Percentiles rank a stretch among this genome's conserved stretches.
Conservation (phyloP, 148 eudicot species). For the Vaccinium vitisidaea region DNA sequence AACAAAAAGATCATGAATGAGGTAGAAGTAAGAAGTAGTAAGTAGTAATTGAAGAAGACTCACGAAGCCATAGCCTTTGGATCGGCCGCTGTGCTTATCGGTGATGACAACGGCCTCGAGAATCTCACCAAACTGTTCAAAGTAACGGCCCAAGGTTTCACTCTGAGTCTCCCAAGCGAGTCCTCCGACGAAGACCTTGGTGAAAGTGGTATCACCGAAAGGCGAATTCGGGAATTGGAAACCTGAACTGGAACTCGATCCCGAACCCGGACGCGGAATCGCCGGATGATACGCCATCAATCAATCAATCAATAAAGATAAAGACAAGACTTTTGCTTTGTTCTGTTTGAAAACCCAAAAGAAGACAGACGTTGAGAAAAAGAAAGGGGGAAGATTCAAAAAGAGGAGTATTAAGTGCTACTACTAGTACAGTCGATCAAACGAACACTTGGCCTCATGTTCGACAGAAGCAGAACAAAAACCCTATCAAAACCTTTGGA, state of each 20-base stretch:
- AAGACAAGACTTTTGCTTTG: background rate
- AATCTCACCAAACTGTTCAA: slow-evolving; percentile 90
- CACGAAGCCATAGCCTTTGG: slow-evolving; percentile 98
- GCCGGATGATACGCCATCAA: slow-evolving; percentile 57
- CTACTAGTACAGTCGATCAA: slow-evolving; percentile 24
- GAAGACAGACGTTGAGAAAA: background rate
- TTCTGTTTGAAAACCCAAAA: slow-evolving; percentile 1
- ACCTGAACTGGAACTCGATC: slow-evolving; percentile 61
- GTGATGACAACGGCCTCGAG: slow-evolving; percentile 97
- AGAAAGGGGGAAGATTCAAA: slow-evolving; percentile 6
- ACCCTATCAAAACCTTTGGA: slow-evolving; percentile 26
- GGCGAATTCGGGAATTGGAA: slow-evolving; percentile 54
- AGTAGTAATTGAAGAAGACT: slow-evolving; percentile 30
- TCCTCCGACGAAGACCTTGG: slow-evolving; percentile 94
- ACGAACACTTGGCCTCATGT: slow-evolving; percentile 14
- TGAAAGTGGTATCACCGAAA: slow-evolving; percentile 85
- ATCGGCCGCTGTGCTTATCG: slow-evolving; percentile 90
- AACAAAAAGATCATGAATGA: background rate
- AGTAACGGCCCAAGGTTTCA: slow-evolving; percentile 66
- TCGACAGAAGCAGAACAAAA: slow-evolving; percentile 16
- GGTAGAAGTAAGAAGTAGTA: background rate
- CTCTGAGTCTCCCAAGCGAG: slow-evolving; percentile 98
- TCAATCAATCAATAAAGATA: background rate
- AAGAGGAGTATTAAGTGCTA: background rate
- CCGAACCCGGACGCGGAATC: slow-evolving; percentile 56